Evolutionary conservation across 164 flowering plant genomes (phyloP), one percentile per base, ranked within the genome.

Genomic region (Nymphaea thermarum): DNA sequence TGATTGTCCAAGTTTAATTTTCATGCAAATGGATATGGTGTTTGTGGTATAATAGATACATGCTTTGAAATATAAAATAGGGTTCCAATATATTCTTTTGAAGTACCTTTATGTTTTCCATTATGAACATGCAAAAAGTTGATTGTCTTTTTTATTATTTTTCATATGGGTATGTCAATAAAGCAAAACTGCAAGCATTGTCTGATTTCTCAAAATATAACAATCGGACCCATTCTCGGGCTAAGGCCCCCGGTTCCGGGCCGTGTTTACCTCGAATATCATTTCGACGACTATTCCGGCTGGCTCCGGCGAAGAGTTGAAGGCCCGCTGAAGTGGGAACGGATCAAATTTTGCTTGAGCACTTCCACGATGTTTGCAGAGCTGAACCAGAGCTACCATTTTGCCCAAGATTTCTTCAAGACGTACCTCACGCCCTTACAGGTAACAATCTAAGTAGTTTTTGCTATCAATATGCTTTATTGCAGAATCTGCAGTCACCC

Each of bases 331-430:
- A 94, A 94, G 76, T 94, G 98, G 98, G 88, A 87, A 63, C 73
- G 84, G 61, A 91, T 94, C 36, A 78, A 79, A 70, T 74, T 57
- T 68, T 94, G 97, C 63, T 82, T 94, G 14, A 81, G 87, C 75
- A 77, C 91, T 0, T 74, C 87, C 1, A 78, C 71, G 15, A 76
- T 83, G 76, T 94, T 97, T 67, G 68, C 84, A 0, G 85, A 84
- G 73, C 17, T 94, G 71, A 89, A 88, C 60, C 96, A 91, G 81
- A 85, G 76, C 47, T 91, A 83, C 61, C 76, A 79, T 2, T 75
- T 76, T 77, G 86, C 98, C 71, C 88, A 83, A 67, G 95, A 89
- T 77, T 94, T 91, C 86, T 94, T 94, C 69, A 85, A 82, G 70
- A 87, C 95, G 6, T 93, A 66, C 68, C 67, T 94, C 8, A 79